Evolutionary conservation across 176 grass and related monocot species (phyloP).

Genomic region (barley (Hordeum vulgare)): DNA sequence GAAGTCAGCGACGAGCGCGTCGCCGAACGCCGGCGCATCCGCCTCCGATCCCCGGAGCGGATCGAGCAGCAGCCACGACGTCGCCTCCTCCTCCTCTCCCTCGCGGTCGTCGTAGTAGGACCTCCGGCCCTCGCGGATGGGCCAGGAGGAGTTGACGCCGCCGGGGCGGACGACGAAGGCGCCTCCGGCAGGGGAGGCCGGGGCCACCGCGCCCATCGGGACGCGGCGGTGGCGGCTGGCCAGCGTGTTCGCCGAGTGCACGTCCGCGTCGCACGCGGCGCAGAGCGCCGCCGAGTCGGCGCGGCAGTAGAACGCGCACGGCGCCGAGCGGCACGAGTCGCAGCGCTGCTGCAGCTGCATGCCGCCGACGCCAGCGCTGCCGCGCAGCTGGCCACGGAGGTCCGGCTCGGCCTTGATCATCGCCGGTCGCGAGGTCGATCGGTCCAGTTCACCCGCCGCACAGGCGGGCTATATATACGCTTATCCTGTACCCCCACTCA

Average conservation of each 20-base stretch:
- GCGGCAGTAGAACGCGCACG: slow-evolving; percentile 39
- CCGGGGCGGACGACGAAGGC: slow-evolving; percentile 21
- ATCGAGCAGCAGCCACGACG: slow-evolving; percentile 34
- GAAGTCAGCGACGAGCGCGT: slow-evolving; percentile 16
- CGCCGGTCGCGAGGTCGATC: not conserved
- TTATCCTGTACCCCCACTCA: not conserved
- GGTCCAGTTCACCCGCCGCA: not conserved
- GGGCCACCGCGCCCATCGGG: not conserved
- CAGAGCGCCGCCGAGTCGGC: slow-evolving; percentile 56
- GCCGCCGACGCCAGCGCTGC: not conserved
- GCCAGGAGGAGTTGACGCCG: slow-evolving; percentile 26
- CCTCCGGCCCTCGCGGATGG: slow-evolving; percentile 16
- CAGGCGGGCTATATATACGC: not conserved
- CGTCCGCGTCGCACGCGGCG: slow-evolving; percentile 41
- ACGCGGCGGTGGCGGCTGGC: slow-evolving; percentile 59
- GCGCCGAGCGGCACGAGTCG: slow-evolving; percentile 35
- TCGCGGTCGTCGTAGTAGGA: not conserved
- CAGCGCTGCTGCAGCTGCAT: slow-evolving; percentile 39
- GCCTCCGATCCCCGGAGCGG: not conserved
- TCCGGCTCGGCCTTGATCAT: slow-evolving; percentile 13
- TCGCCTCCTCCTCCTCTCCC: not conserved
- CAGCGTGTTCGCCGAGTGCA: slow-evolving; percentile 64
- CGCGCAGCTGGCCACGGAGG: not conserved
- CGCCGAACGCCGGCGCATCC: not conserved
- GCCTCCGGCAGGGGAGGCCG: slow-evolving; percentile 18